phyloP scores from a whole-genome alignment of 495 filamentous ascomycete species.

The Penicillium desertorum region DNA sequence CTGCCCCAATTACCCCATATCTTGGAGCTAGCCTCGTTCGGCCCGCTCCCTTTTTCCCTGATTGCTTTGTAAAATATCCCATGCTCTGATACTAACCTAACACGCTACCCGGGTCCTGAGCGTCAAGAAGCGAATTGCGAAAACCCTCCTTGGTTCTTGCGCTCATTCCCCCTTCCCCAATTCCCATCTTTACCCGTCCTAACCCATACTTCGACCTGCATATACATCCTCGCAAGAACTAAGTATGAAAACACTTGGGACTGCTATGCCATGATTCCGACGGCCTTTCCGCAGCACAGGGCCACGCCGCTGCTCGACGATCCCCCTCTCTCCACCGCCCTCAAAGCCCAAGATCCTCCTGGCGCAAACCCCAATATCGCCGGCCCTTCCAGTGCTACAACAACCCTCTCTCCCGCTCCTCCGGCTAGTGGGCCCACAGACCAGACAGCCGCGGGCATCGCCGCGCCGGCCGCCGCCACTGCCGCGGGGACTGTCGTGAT shows the following conservation, averaged over 20 bases:
- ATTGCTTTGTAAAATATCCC: background rate
- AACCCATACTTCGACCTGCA: background rate
- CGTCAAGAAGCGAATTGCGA: conserved; percentile 2
- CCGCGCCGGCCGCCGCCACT: conserved; percentile 1
- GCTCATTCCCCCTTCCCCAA: background rate
- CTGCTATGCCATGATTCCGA: conserved; percentile 46
- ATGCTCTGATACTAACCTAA: background rate
- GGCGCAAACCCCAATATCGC: conserved; percentile 1
- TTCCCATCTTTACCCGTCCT: background rate
- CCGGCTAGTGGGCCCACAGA: conserved; percentile 7
- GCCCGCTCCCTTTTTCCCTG: background rate
- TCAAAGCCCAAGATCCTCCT: background rate
- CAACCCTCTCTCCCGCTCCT: conserved; percentile 16
- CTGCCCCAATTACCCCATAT: background rate
- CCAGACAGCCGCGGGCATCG: background rate
- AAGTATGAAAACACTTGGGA: conserved; percentile 32
- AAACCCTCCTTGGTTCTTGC: background rate
- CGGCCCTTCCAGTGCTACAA: background rate
- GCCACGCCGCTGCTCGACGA: conserved; percentile 39
- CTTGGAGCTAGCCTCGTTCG: background rate
- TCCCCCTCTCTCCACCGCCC: background rate
- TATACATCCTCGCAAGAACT: background rate
- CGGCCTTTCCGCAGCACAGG: conserved; percentile 39
- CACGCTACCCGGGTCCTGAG: background rate
- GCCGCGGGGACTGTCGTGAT: conserved; percentile 50